Percentiles rank a stretch among this genome's conserved stretches.
Evolutionary conservation across 257 asterid genomes (phyloP).

Genomic region (Jacaranda copaia): DNA sequence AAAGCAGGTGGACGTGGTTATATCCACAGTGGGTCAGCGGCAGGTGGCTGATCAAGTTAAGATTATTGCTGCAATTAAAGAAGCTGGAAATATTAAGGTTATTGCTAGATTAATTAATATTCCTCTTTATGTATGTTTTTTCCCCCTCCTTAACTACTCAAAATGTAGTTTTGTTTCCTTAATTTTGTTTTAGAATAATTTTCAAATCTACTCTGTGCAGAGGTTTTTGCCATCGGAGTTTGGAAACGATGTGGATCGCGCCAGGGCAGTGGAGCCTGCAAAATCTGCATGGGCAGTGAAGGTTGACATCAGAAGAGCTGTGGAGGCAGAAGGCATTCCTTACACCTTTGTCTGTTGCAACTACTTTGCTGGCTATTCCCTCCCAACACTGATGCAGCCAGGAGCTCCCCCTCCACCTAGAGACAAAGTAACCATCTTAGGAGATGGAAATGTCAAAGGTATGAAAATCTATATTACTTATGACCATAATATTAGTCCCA

Average conservation of each 20-base stretch:
- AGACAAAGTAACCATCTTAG: slow-evolving; percentile 54
- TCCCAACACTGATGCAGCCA: slow-evolving; percentile 51
- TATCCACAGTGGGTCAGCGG: slow-evolving; percentile 58
- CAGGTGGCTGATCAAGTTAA: slow-evolving; percentile 66
- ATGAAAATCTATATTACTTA: no score
- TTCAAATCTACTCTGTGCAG: slow-evolving; percentile 35
- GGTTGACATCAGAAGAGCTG: slow-evolving; percentile 52
- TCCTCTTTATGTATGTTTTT: no score
- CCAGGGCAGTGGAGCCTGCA: slow-evolving; percentile 65
- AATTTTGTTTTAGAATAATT: no score
- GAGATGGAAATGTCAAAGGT: slow-evolving; percentile 81
- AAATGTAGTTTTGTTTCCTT: no score
- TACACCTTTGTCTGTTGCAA: slow-evolving; percentile 51
- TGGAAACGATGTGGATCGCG: slow-evolving; percentile 62
- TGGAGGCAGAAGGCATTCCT: slow-evolving; percentile 66
- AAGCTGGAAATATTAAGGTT: slow-evolving; percentile 83
- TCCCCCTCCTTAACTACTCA: not conserved
- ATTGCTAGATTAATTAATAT: no score
- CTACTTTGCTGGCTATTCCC: slow-evolving; percentile 58
- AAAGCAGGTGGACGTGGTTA: not conserved
- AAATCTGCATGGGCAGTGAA: slow-evolving; percentile 49
- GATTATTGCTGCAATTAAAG: slow-evolving; percentile 72
- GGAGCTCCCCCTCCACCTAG: slow-evolving; percentile 58
- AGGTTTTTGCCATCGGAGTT: slow-evolving; percentile 80
- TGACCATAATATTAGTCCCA: not conserved